Base-by-base conservation (phyloP, 768 basidiomycete genomes). In the Tremella yokohamensis region DNA sequence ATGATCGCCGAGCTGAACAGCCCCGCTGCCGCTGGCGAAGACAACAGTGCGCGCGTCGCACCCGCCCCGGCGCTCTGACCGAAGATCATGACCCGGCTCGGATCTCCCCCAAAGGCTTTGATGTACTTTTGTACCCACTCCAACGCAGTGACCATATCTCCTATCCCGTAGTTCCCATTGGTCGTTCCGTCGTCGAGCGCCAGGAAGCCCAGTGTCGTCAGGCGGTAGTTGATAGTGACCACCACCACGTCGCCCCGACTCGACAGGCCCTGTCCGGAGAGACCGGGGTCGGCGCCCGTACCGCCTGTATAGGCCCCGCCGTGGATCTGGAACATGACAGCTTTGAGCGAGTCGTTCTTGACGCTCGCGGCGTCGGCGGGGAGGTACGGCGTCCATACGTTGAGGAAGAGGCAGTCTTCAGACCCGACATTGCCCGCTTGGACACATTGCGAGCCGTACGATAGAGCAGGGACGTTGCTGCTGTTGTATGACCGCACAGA, bases 61-160 rank as follows among this genome's bases (percentile, higher is more conserved):
- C 83, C 79, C 20, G 82, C 80, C 8, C 83, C 83, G 0, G 83
- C 83, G 47, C 79, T 80, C 60, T 83, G 79, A 18, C 83, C 84
- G 47, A 81, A 80, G 24, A 81, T 69, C 2, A 82, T 83, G 1
- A 57, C 49, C 11, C 85, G 15, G 74, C 61, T 16, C 81, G 81
- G 49, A 72, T 85, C 83, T 0, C 84, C 85, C 9, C 84, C 84
- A 65, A 87, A 86, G 6, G 78, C 77, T 0, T 74, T 79, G 9
- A 86, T 82, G 61, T 87, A 84, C 15, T 83, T 76, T 60, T 84
- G 81, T 0, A 86, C 71, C 66, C 85, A 87, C 4, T 73, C 58
- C 0, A 87, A 69, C 0, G 85, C 84, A 37, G 79, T 76, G 1
- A 80, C 76, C 72, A 85, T 84, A 67, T 87, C 86, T 20, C 76